Percentiles rank a stretch among this genome's conserved stretches.
These are phyloP conservation scores for Coprinopsis strossmayeri DNA, from an alignment of 768 basidiomycete genomes.

Conservation along the genomic window DNA sequence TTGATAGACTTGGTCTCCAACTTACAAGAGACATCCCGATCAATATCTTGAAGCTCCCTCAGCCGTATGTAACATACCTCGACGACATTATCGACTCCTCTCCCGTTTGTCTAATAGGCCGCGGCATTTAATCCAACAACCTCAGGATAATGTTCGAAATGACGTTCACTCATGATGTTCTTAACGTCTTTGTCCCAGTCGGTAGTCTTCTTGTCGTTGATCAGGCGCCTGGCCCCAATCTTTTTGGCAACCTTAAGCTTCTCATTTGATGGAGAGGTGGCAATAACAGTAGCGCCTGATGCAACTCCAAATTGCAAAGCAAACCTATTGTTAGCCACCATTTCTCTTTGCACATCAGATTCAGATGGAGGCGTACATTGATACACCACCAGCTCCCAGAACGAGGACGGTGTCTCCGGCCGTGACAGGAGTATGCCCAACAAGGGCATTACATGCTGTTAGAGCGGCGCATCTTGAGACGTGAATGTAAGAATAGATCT, in stretches of 20 bases:
- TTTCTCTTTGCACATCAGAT: too few relatives aligned
- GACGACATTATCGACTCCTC: slow-evolving; percentile 32
- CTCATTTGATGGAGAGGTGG: slow-evolving; percentile 60
- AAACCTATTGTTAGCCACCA: too few relatives aligned
- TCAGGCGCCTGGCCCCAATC: slow-evolving; percentile 47
- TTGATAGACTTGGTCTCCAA: slow-evolving; percentile 36
- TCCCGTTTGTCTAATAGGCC: slow-evolving; percentile 26
- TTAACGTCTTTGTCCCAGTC: slow-evolving; percentile 52
- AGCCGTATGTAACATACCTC: too few relatives aligned
- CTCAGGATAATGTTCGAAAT: not conserved
- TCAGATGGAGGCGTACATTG: slow-evolving; percentile 28
- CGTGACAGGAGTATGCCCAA: slow-evolving; percentile 41
- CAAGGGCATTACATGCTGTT: slow-evolving; percentile 58
- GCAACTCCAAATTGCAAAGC: slow-evolving; percentile 56
- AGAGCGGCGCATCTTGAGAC: slow-evolving; percentile 57
- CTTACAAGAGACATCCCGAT: too few relatives aligned
- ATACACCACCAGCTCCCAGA: slow-evolving; percentile 52
- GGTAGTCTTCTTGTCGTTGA: slow-evolving; percentile 55
- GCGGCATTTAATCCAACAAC: not conserved
- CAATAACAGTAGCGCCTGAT: slow-evolving; percentile 57
- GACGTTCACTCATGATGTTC: slow-evolving; percentile 30
- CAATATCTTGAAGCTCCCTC: too few relatives aligned
- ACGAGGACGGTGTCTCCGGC: slow-evolving; percentile 56
- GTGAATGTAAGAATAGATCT: too few relatives aligned
- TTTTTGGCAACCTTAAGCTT: slow-evolving; percentile 48